Percentiles rank a stretch among this genome's conserved stretches.
These are phyloP conservation scores for Chlorella sp. DNA, from an alignment of 139 green algal genomes.

Conservation along the genomic window DNA sequence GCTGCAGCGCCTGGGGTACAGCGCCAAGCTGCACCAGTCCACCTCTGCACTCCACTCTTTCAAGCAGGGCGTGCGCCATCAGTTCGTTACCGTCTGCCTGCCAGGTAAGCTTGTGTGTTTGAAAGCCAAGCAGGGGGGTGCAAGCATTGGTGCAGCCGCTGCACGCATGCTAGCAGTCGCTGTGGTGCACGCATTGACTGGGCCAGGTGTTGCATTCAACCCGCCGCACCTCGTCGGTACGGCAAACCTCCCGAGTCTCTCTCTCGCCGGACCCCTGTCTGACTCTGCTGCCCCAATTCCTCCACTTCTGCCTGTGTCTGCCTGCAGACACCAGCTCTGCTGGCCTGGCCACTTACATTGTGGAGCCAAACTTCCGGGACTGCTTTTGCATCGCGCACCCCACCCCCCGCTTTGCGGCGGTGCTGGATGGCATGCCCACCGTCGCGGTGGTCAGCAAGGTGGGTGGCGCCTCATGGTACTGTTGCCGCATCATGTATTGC, in stretches of 20 bases:
- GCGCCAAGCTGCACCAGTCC: constrained; percentile 32
- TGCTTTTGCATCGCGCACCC: constrained; percentile 30
- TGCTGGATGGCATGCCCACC: neutral
- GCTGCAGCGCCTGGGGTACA: constrained; percentile 34
- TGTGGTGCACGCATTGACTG: neutral
- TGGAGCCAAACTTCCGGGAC: constrained; percentile 38
- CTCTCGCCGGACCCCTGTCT: neutral
- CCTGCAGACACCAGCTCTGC: constrained; percentile 18
- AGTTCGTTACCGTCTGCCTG: constrained; percentile 36
- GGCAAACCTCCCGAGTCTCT: neutral
- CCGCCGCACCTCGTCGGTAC: too few relatives aligned
- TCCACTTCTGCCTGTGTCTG: neutral
- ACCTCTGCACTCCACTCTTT: neutral
- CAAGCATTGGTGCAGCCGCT: too few relatives aligned
- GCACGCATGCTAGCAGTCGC: neutral
- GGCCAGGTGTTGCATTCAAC: neutral
- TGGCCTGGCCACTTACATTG: constrained; percentile 17
- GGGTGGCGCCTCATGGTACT: neutral
- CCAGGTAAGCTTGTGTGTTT: neutral
- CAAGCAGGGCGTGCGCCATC: constrained; percentile 22
- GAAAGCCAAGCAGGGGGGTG: neutral
- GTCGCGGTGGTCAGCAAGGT: constrained; percentile 30
- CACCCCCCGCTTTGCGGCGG: constrained; percentile 19
- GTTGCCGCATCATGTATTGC: too few relatives aligned
- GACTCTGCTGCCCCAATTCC: neutral